A percentile compares a stretch with the other conserved stretches of the same genome.
phyloP scores from a whole-genome alignment of 306 rosid species.

The Prunus padus region DNA sequence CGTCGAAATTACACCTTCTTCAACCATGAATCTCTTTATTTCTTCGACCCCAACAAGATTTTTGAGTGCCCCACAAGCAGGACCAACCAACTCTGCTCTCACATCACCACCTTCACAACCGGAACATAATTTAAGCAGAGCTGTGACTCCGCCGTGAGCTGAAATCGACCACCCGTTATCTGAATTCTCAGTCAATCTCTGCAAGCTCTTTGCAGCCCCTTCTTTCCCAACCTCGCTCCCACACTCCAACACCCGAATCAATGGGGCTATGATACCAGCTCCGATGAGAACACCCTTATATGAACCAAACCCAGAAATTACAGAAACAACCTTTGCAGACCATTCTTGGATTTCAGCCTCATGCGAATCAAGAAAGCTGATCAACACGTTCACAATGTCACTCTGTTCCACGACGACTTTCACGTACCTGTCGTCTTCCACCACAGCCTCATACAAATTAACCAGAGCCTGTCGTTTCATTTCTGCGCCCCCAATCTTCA shows the following conservation, averaged over 20 bases:
- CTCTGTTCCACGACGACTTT: conserved; percentile 52
- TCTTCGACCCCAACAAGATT: conserved; percentile 76
- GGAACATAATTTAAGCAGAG: conserved; percentile 61
- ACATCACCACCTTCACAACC: conserved; percentile 20
- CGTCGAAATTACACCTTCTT: conserved; percentile 62
- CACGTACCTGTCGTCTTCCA: conserved; percentile 72
- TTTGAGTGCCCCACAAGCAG: conserved; percentile 69
- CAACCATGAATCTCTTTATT: conserved; percentile 79
- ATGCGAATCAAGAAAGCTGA: conserved; percentile 51
- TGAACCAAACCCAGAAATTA: conserved; percentile 55
- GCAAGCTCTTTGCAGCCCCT: conserved; percentile 53
- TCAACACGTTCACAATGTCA: conserved; percentile 50
- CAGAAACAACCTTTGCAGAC: conserved; percentile 51
- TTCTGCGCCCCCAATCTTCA: conserved; percentile 68
- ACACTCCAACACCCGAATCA: conserved; percentile 71
- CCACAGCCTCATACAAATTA: conserved; percentile 44
- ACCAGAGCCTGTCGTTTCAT: conserved; percentile 68
- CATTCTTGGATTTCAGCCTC: conserved; percentile 64
- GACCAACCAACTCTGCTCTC: conserved; percentile 51
- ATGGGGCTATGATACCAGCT: conserved; percentile 59
- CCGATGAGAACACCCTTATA: conserved; percentile 46
- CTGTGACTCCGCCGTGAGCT: conserved; percentile 85
- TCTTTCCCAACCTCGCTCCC: conserved; percentile 58
- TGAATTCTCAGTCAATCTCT: conserved; percentile 68
- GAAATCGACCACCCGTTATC: conserved; percentile 90